Conservation (phyloP, 257 asterid genomes). For the Solanum stenotomum region DNA sequence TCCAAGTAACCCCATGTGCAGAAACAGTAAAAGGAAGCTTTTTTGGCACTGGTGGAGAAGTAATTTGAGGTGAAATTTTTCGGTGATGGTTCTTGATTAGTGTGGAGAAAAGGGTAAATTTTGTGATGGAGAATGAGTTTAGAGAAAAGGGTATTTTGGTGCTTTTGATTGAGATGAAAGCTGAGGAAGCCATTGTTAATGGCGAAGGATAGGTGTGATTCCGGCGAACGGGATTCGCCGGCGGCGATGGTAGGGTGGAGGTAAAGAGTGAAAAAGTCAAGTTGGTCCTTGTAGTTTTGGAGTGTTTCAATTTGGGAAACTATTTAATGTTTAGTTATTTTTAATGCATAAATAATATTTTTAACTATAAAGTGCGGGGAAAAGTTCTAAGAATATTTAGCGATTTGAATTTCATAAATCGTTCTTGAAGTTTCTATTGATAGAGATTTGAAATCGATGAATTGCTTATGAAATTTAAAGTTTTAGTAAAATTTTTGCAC, state of each 20-base stretch:
- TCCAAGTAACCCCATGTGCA: constrained; percentile 54
- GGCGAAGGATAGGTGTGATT: not conserved
- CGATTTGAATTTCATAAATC: not conserved
- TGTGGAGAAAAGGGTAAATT: constrained; percentile 41
- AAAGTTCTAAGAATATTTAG: too few relatives aligned
- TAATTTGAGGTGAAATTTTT: constrained; percentile 2
- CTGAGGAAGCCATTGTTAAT: constrained; percentile 14
- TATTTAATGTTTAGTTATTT: too few relatives aligned
- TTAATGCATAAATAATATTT: not conserved
- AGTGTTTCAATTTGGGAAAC: not conserved
- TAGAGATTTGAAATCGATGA: not conserved
- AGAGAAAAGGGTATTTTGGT: constrained; percentile 6
- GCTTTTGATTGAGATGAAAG: constrained; percentile 7
- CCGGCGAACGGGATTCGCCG: not conserved
- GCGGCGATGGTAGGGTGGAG: not conserved
- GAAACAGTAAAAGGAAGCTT: constrained; percentile 56
- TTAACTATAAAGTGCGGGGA: rapidly evolving
- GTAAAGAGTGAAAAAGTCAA: not conserved
- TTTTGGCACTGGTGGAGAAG: constrained; percentile 50
- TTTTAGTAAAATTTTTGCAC: too few relatives aligned
- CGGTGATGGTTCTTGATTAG: constrained; percentile 22
- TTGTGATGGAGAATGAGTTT: constrained; percentile 7
- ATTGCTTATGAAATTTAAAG: too few relatives aligned
- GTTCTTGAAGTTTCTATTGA: not conserved
- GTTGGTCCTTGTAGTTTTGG: not conserved